Percentiles rank a stretch among this genome's conserved stretches.
These are phyloP conservation scores for Pseudocohnilembus persalinus DNA, from an alignment of 169 alveolate genomes.

Conservation along the genomic window DNA sequence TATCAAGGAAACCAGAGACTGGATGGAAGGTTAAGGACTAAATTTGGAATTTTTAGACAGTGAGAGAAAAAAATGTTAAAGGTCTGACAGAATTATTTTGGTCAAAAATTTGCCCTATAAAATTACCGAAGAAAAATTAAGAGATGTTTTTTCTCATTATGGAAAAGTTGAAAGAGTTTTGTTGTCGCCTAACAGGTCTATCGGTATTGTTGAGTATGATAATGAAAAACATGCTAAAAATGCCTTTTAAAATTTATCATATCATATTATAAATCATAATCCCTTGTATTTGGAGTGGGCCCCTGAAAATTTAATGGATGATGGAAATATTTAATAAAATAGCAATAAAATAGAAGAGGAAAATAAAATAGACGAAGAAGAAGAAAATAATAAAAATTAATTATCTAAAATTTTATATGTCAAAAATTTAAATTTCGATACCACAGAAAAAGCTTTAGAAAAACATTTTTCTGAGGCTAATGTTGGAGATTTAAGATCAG, in stretches of 20 bases:
- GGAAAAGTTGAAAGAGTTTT: conserved; percentile 31
- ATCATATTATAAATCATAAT: conserved; percentile 32
- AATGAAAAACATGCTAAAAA: conserved; percentile 54
- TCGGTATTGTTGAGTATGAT: conserved; percentile 58
- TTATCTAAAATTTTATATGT: conserved; percentile 52
- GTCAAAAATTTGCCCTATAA: conserved; percentile 65
- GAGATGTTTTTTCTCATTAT: conserved; percentile 63
- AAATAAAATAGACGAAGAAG: conserved; percentile 31
- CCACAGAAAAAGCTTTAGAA: conserved; percentile 47
- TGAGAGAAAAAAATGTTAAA: conserved; percentile 34
- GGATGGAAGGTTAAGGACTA: conserved; percentile 72
- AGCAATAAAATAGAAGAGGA: neutral
- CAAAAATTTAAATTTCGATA: conserved; percentile 62
- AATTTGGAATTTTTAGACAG: conserved; percentile 38
- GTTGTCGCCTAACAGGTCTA: conserved; percentile 24
- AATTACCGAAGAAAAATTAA: conserved; percentile 58
- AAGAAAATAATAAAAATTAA: conserved; percentile 31
- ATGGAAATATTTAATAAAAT: no score
- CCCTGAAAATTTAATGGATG: conserved; percentile 40
- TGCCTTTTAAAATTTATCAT: conserved; percentile 62
- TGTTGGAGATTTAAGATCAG: conserved; percentile 46
- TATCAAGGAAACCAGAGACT: conserved; percentile 80
- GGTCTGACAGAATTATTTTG: conserved; percentile 56
- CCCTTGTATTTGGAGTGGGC: conserved; percentile 72
- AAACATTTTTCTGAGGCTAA: conserved; percentile 37